A percentile compares a stretch with the other conserved stretches of the same genome.
Evolutionary conservation across 2,329 filamentous ascomycete species (phyloP).

Genomic region (Didymellaceae sp.): DNA sequence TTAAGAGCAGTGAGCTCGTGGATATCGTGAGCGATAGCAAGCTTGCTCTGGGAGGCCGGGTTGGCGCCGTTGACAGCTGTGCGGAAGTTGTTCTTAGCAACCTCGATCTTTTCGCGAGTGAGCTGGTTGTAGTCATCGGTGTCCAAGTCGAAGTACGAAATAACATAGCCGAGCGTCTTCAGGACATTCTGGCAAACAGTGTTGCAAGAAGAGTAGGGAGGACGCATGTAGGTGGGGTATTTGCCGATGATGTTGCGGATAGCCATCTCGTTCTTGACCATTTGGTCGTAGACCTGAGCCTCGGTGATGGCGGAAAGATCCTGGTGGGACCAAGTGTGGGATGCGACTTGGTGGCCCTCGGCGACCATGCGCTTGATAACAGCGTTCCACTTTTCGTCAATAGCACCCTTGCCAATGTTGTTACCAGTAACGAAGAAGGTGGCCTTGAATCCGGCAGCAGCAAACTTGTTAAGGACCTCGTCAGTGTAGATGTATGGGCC

Average conservation of each 20-base stretch:
- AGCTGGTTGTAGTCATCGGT: slow-evolving; percentile 53
- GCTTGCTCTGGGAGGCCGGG: slow-evolving; percentile 46
- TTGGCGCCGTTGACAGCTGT: slow-evolving; percentile 47
- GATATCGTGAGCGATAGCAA: slow-evolving; percentile 62
- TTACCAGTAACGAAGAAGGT: slow-evolving; percentile 71
- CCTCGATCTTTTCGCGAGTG: slow-evolving; percentile 37
- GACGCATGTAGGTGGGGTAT: slow-evolving; percentile 62
- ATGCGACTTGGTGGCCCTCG: slow-evolving; percentile 66
- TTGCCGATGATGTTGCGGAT: slow-evolving; percentile 61
- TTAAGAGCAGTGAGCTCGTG: slow-evolving; percentile 54
- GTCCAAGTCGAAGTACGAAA: slow-evolving; percentile 67
- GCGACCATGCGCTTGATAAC: slow-evolving; percentile 62
- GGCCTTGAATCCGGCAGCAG: slow-evolving; percentile 65
- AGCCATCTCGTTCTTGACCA: slow-evolving; percentile 62
- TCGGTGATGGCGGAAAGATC: slow-evolving; percentile 54
- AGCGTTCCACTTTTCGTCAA: slow-evolving; percentile 60
- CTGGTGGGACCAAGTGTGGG: slow-evolving; percentile 64
- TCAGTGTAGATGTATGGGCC: slow-evolving; percentile 68
- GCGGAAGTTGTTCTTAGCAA: slow-evolving; percentile 50
- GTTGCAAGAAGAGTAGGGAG: slow-evolving; percentile 57
- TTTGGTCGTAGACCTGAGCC: slow-evolving; percentile 54
- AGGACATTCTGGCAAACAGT: slow-evolving; percentile 48
- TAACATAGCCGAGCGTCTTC: slow-evolving; percentile 60
- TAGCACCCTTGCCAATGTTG: slow-evolving; percentile 62
- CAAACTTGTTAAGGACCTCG: slow-evolving; percentile 65